Evolutionary conservation across 1,139 yeast species (phyloP), one percentile per base, ranked within the genome.

Genomic region (Pichia norvegensis): DNA sequence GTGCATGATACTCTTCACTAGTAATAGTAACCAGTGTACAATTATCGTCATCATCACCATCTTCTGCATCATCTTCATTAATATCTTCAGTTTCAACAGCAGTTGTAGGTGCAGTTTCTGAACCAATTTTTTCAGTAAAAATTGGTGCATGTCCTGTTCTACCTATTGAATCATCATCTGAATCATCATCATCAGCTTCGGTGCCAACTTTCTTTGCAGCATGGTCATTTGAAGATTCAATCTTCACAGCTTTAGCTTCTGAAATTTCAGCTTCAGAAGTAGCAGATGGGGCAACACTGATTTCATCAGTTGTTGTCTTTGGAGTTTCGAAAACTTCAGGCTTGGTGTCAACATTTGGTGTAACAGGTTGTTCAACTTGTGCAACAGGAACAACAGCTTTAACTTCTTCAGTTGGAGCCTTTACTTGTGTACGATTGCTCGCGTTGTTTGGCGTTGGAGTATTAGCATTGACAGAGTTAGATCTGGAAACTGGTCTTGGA

Each of bases 21-120:
- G 72, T 67, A 21, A 77, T 73, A 43, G 78, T 76, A 58, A 75
- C 79, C 53, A 75, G 73, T 13, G 74, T 68, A 7, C 77, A 69
- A 52, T 61, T 65, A 40, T 63, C 67, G 9, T 8, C 36, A 33
- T 9, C 20, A 16, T 4, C 7, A 17, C n/a, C 35, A 5, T 17
- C 36, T 13, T 19, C 33, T 11, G 13, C n/a, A 21, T 33, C 31
- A 25, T 42, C 38, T 2, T 27, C 43, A 9, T 7, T 33, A 20
- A 20, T 7, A n/a, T 36, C 20, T 10, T 33, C 36, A 16, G 25
- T n/a, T 22, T 1, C 19, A 16, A 9, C 43, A 5, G 31, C 48
- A 29, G 41, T 36, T 9, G 38, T 37, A 20, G 47, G 33, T 17
- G 49, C 38, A 33, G 38, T 41, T 19, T 40, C 43, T 17, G 39